phyloP scores from a whole-genome alignment of 78 protist species.

The Cavenderia fasciculata region DNA sequence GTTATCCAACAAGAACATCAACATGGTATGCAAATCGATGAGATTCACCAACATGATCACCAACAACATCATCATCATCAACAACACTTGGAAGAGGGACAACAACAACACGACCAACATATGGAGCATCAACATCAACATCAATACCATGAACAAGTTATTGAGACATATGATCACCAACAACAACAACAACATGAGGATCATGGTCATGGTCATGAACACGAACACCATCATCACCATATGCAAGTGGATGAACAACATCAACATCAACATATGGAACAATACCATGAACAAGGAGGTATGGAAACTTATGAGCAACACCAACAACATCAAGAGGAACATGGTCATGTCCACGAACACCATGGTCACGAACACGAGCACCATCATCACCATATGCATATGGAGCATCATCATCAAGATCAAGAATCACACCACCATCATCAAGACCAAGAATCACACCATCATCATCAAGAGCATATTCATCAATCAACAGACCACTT shows the following conservation, averaged over 20 bases:
- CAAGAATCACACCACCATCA: no score
- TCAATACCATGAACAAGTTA: neutral
- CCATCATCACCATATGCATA: neutral
- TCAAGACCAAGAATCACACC: no score
- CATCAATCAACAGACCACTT: no score
- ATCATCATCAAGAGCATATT: no score
- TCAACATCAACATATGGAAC: no score
- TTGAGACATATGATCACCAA: neutral
- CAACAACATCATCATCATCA: neutral
- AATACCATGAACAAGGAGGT: no score
- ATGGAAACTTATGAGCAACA: neutral
- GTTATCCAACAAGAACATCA: neutral
- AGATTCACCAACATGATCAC: neutral
- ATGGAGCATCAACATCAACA: no score
- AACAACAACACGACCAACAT: no score
- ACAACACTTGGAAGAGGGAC: no score
- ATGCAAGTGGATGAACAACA: no score
- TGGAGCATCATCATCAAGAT: no score
- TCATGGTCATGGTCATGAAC: neutral
- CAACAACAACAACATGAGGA: neutral
- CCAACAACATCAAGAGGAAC: neutral
- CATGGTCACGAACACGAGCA: neutral
- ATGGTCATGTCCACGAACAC: no score
- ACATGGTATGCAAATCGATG: neutral
- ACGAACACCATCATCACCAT: neutral